Percentiles rank a stretch among this genome's conserved stretches.
Evolutionary conservation across 2,329 filamentous ascomycete genomes (phyloP).

Genomic region (Sporothrix brunneoviolacea): DNA sequence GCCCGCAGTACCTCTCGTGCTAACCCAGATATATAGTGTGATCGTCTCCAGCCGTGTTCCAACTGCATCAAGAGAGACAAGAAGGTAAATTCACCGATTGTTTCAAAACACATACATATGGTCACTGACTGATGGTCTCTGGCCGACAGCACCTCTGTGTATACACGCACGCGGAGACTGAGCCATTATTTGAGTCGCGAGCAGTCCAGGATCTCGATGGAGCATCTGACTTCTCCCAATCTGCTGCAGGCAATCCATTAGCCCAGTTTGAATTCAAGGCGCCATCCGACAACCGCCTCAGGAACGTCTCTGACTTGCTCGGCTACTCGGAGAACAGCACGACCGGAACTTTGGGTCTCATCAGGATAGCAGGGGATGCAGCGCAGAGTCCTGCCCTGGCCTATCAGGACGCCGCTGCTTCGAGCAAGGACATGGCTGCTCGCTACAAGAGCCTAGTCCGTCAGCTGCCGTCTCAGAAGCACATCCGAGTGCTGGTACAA

Average conservation of each 20-base stretch:
- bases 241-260: background rate
- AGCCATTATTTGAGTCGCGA: background rate
- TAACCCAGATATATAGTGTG: background rate
- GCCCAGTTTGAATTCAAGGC: background rate
- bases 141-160: background rate
- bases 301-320: background rate
- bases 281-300: background rate
- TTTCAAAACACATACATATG: background rate
- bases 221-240: background rate
- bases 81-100: background rate
- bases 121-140: background rate
- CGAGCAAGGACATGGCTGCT: background rate
- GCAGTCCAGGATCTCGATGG: background rate
- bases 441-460: background rate
- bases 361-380: background rate
- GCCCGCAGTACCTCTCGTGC: background rate
- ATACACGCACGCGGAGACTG: background rate
- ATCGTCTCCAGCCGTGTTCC: conserved; percentile 1
- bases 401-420: background rate
- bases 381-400: no score
- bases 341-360: background rate
- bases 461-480: background rate
- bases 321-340: background rate
- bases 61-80: conserved; percentile 4
- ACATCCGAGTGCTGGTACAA: background rate